These are phyloP conservation scores for Collybia nuda DNA, from an alignment of 768 basidiomycete species.

Conservation along the genomic window DNA sequence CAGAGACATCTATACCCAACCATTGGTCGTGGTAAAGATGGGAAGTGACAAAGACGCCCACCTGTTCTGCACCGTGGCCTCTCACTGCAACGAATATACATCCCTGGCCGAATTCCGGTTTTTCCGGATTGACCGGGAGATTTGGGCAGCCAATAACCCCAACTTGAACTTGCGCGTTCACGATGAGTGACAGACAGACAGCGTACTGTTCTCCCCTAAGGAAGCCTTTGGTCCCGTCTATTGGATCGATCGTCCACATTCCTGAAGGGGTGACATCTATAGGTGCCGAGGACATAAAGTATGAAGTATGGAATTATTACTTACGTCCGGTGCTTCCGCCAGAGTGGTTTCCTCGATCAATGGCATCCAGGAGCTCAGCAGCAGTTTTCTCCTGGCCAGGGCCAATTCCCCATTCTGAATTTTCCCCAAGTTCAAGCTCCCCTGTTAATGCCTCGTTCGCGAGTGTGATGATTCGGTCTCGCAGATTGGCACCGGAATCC, in stretches of 20 bases:
- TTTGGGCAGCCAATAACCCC: constrained; percentile 95
- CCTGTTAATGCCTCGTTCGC: constrained; percentile 76
- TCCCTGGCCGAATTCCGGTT: constrained; percentile 64
- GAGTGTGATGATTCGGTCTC: constrained; percentile 72
- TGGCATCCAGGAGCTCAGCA: constrained; percentile 73
- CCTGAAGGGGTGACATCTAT: constrained; percentile 36
- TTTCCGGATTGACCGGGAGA: constrained; percentile 55
- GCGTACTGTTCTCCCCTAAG: constrained; percentile 91
- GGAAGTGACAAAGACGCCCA: constrained; percentile 19
- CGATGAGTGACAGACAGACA: constrained; percentile 83
- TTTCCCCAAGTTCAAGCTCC: constrained; percentile 56
- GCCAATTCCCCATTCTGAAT: constrained; percentile 71
- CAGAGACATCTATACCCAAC: constrained; percentile 47
- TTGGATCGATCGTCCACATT: constrained; percentile 87
- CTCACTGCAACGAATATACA: constrained; percentile 86
- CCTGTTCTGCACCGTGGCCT: constrained; percentile 82
- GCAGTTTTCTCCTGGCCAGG: constrained; percentile 50
- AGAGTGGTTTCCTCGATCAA: constrained; percentile 77
- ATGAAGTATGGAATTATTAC: constrained; percentile 27
- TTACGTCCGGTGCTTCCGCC: constrained; percentile 75
- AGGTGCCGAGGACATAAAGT: background rate
- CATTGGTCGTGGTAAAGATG: background rate
- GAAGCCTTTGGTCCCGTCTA: constrained; percentile 95
- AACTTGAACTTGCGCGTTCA: constrained; percentile 75
- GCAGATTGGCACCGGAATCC: constrained; percentile 40